These are phyloP conservation scores for Gracilaria gracilis DNA, from an alignment of 23 red algal genomes.

Conservation along the genomic window DNA sequence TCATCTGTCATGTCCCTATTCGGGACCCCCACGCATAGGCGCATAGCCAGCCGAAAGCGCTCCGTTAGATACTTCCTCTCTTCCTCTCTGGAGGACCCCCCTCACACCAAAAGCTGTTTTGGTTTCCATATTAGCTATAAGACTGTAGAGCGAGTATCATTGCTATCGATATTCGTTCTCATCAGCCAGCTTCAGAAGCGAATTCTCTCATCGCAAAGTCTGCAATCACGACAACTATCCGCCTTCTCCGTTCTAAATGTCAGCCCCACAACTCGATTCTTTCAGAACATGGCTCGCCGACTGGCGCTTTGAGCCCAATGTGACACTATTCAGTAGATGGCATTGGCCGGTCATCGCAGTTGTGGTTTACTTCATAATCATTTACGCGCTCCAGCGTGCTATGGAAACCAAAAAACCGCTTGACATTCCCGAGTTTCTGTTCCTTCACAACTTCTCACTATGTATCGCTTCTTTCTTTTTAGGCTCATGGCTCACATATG, in stretches of 20 bases:
- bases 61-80: too few species aligned
- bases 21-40: too few species aligned
- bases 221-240: background rate
- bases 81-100: background rate
- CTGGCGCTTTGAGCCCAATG: conserved; percentile 79
- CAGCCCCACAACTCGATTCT: conserved; percentile 1
- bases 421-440: conserved; percentile 76
- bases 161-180: background rate
- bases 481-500: conserved; percentile 76
- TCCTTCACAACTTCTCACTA: conserved; percentile 90
- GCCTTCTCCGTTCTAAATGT: background rate
- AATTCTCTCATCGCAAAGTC: too few species aligned
- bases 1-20: background rate
- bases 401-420: conserved; percentile 79
- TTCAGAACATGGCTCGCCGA: conserved; percentile 25
- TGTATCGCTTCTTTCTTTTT: conserved; percentile 76
- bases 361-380: conserved; percentile 69
- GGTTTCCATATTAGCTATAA: background rate
- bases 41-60: background rate
- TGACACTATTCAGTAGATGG: conserved; percentile 75
- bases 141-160: background rate
- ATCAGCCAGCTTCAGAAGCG: background rate
- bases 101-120: background rate
- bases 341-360: conserved; percentile 71
- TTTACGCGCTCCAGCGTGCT: conserved; percentile 68